Evolutionary conservation across 306 rosid genomes (phyloP).

Genomic region (Leucaena leucocephala): DNA sequence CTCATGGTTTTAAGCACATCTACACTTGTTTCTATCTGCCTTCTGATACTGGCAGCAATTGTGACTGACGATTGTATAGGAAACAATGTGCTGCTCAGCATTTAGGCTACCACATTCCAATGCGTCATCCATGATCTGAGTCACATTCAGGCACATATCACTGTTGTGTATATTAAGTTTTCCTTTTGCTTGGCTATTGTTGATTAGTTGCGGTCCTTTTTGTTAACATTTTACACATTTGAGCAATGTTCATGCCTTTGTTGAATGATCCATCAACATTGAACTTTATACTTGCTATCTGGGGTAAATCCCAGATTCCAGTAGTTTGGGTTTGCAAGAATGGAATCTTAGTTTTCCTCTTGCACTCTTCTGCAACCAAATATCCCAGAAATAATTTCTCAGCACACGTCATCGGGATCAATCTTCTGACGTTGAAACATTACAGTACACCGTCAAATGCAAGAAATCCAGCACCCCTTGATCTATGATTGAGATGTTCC

Average conservation of each 20-base stretch:
- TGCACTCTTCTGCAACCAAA: not conserved
- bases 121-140: constrained; percentile 13
- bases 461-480: not conserved
- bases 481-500: not conserved
- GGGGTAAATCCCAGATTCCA: not conserved
- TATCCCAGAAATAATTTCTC: not conserved
- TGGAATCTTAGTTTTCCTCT: not conserved
- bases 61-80: not conserved
- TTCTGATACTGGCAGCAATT: constrained; percentile 4
- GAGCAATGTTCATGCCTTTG: not conserved
- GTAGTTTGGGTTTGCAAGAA: not conserved
- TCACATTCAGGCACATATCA: not conserved
- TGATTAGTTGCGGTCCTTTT: not conserved
- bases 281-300: not conserved
- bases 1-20: not conserved
- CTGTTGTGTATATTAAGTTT: not conserved
- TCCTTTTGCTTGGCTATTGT: not conserved
- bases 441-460: not conserved
- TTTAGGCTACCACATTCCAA: not conserved
- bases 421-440: not conserved
- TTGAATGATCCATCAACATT: not conserved
- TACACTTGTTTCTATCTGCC: not conserved
- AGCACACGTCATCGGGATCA: not conserved
- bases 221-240: not conserved
- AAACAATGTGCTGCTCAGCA: not conserved